Conservation (phyloP, 495 filamentous ascomycete genomes). For the Annulohypoxylon stygium region DNA sequence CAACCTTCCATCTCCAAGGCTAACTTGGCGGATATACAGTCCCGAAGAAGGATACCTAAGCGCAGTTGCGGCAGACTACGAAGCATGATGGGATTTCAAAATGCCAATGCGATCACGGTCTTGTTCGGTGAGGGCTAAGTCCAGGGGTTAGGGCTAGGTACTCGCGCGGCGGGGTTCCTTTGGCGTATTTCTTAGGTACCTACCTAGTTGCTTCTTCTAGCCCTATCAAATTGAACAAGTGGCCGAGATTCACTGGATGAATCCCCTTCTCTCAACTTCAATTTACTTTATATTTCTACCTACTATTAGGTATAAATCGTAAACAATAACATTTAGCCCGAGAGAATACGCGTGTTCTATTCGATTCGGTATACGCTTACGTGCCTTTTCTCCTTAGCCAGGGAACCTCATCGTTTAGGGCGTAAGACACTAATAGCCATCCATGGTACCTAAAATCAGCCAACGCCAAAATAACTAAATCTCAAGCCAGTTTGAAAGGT, state of each 20-base stretch:
- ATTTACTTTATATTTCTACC: neutral
- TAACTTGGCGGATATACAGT: conserved; percentile 18
- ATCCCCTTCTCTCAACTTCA: neutral
- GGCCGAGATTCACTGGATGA: conserved; percentile 5
- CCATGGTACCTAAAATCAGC: neutral
- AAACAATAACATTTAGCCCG: neutral
- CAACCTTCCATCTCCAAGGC: neutral
- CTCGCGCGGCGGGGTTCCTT: neutral
- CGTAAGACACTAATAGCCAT: neutral
- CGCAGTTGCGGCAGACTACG: neutral
- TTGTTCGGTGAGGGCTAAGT: neutral
- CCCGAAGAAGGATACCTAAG: conserved; percentile 45
- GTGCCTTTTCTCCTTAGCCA: neutral
- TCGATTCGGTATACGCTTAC: neutral
- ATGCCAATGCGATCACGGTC: neutral
- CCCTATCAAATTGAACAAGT: conserved; percentile 4
- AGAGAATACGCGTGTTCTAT: neutral
- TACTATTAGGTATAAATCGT: neutral
- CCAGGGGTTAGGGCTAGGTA: neutral
- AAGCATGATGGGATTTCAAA: conserved; percentile 7
- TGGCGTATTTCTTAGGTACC: neutral
- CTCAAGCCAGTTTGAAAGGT: neutral
- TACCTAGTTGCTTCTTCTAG: neutral
- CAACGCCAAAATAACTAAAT: neutral
- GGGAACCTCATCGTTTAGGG: neutral